A percentile compares a stretch with the other conserved stretches of the same genome.
Conservation (phyloP, 495 filamentous ascomycete species). For the Thozetella sp. region DNA sequence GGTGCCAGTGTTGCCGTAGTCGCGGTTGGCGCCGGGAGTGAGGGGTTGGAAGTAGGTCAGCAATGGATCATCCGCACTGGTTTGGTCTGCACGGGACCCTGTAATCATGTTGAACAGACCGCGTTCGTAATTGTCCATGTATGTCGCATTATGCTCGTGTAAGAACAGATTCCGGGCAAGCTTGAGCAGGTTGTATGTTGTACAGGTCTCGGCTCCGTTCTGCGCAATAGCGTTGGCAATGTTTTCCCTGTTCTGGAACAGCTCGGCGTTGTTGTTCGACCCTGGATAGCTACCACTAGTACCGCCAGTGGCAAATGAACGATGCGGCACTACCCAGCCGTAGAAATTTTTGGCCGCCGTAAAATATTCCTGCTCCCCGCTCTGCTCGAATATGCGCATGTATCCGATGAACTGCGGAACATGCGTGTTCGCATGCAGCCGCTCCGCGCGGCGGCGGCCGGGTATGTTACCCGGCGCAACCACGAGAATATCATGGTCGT, state of each 20-base stretch:
- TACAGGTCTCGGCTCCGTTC: constrained; percentile 31
- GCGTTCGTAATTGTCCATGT: constrained; percentile 37
- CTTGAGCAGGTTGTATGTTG: constrained; percentile 33
- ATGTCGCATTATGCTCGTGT: constrained; percentile 25
- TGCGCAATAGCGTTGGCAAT: constrained; percentile 26
- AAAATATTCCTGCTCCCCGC: constrained; percentile 24
- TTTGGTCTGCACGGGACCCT: constrained; percentile 23
- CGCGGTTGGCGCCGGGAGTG: constrained; percentile 24
- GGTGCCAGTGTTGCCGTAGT: constrained; percentile 29
- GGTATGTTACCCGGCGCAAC: constrained; percentile 11
- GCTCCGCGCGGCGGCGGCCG: constrained; percentile 14
- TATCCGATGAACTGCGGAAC: constrained; percentile 34
- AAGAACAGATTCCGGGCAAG: constrained; percentile 29
- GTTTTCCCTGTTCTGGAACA: constrained; percentile 31
- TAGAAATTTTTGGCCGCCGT: constrained; percentile 32
- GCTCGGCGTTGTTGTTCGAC: constrained; percentile 27
- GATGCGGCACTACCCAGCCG: constrained; percentile 25
- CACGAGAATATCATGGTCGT: constrained; percentile 16
- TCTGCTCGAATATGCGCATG: constrained; percentile 26
- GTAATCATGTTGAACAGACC: constrained; percentile 29
- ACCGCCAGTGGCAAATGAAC: constrained; percentile 28
- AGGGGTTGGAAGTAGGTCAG: constrained; percentile 33
- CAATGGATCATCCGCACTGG: constrained; percentile 17
- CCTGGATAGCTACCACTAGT: constrained; percentile 16
- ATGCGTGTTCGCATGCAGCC: constrained; percentile 33